These are phyloP conservation scores for Linum usitatissimum DNA, from an alignment of 345 rosid species.

Conservation along the genomic window DNA sequence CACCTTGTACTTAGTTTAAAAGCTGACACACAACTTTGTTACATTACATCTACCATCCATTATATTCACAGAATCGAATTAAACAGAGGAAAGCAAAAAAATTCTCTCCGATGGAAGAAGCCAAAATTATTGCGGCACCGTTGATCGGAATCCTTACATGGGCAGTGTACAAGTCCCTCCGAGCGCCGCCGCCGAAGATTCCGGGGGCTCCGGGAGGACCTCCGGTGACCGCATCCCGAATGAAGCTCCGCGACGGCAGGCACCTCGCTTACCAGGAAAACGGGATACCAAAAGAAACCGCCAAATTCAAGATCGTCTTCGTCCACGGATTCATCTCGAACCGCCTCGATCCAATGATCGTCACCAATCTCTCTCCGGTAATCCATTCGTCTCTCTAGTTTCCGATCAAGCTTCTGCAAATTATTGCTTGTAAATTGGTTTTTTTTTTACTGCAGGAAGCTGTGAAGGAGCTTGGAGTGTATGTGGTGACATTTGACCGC, in stretches of 20 bases:
- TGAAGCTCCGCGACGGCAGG: conserved; percentile 28
- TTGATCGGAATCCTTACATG: neutral
- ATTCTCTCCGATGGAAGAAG: too few relatives aligned
- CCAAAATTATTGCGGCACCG: neutral
- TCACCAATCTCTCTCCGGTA: neutral
- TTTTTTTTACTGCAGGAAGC: conserved; percentile 23
- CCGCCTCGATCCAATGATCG: conserved; percentile 16
- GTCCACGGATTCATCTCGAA: conserved; percentile 42
- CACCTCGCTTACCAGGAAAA: conserved; percentile 32
- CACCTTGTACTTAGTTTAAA: too few relatives aligned
- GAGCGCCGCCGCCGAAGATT: conserved; percentile 19
- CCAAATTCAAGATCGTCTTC: conserved; percentile 25
- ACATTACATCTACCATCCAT: too few relatives aligned
- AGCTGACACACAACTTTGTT: too few relatives aligned
- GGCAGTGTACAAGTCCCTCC: neutral
- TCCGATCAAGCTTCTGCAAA: neutral
- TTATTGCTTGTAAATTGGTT: neutral
- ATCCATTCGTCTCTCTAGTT: neutral
- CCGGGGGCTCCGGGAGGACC: conserved; percentile 25
- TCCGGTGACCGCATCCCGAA: conserved; percentile 26
- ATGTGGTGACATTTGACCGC: conserved; percentile 36
- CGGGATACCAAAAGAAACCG: conserved; percentile 26
- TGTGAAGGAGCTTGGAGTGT: conserved; percentile 33
- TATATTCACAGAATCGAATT: too few relatives aligned
- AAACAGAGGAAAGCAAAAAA: too few relatives aligned